phyloP scores from a whole-genome alignment of 345 rosid species.

The Lepidium sativum region DNA sequence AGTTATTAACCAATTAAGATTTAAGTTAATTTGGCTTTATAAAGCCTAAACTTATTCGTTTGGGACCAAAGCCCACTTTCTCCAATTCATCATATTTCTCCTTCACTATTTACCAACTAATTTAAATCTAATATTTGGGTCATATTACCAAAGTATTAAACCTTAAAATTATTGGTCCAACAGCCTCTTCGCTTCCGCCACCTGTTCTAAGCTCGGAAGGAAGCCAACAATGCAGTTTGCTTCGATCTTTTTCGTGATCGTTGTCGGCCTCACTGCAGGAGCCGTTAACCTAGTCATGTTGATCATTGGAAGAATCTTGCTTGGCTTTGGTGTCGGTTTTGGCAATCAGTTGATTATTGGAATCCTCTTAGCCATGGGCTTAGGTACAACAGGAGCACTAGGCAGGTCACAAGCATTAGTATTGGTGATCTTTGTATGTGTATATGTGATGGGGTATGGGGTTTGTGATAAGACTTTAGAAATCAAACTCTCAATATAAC shows the following conservation, averaged over 20 bases:
- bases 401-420: constrained; percentile 28
- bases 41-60: no score
- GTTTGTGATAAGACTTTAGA: no score
- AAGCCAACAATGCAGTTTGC: constrained; percentile 72
- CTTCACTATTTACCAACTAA: no score
- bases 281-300: constrained; percentile 39
- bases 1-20: no score
- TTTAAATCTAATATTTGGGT: no score
- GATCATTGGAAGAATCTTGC: constrained; percentile 53
- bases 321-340: constrained; percentile 70
- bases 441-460: constrained; percentile 45
- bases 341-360: constrained; percentile 58
- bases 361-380: constrained; percentile 24
- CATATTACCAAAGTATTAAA: no score
- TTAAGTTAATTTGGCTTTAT: no score
- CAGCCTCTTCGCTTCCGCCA: constrained; percentile 46
- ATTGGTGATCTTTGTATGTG: constrained; percentile 46
- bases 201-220: constrained; percentile 45
- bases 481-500: no score
- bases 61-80: no score
- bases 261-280: constrained; percentile 39
- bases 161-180: no score
- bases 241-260: constrained; percentile 53
- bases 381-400: constrained; percentile 34
- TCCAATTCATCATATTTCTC: no score